Base-by-base conservation (phyloP, 148 eudicot species). In the Camellia sinensis region DNA sequence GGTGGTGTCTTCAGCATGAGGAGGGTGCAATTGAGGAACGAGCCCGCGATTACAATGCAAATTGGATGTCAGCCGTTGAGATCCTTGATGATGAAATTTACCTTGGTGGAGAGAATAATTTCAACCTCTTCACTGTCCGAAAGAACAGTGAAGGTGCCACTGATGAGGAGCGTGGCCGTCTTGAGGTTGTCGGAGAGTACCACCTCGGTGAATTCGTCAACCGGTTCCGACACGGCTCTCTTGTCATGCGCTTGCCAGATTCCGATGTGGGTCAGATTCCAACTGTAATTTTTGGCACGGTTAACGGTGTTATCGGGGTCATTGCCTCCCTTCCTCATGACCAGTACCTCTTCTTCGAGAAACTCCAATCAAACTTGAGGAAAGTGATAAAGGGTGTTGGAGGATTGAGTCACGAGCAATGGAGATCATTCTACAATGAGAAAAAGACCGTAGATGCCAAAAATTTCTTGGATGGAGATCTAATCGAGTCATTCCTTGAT, bases 11-110 rank as follows among this genome's bases (percentile, higher is more conserved):
- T 59, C 92, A 96, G 98, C 99, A 96, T 2, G 99, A 96, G 85
- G 99, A 96, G 80, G 98, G 99, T 83, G 98, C 99, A 46, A 93
- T 96, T 48, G 99, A 96, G 89, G 99, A 96, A 84, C 92, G 99
- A 67, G 99, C 99, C 0, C 92, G 99, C 64, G 99, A 96, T 82
- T 96, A 96, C 86, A 96, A 93, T 71, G 98, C 98, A 37, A 93
- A 93, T 60, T 96, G 99, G 99, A 96, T 96, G 99, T 89, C 99
- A 50, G 99, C 98, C 7, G 98, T 96, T 7, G 99, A 96, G 88
- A 93, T 93, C 79, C 92, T 96, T 3, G 91, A 96, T 74, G 99
- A 96, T 62, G 98, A 93, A 72, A 78, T 91, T 64, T 96, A 93
- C 76, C 91, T 96, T 7, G 99, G 99, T 2, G 92, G 91, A 1